Base-by-base conservation (phyloP, 2,329 filamentous ascomycete genomes). In the Fusarium subglutinans region DNA sequence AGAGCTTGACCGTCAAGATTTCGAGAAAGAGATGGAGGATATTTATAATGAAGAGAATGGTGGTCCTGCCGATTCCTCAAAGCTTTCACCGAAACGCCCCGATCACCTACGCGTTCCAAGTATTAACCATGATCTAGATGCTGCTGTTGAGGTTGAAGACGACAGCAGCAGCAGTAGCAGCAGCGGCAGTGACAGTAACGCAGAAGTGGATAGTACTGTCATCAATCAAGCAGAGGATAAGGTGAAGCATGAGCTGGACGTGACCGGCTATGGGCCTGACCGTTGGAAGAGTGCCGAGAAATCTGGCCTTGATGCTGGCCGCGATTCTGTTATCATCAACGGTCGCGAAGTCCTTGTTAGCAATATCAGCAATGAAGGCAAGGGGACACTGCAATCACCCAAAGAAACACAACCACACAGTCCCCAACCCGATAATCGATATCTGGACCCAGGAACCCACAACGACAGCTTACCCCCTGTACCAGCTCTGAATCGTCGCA, bases 211-310 rank as follows among this genome's bases (percentile, higher is more conserved):
- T n/a, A 33, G 59, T 24, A 57, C 44, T 26, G 50, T 65, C 37
- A 81, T 81, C 28, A 74, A 72, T 11, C 74, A 83, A 69, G 86
- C 92, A n/a, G 88, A 86, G 22, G 84, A 86, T 22, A 92, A 92
- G 76, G 77, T 85, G 10, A 86, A 88, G 38, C 93, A 95, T 79
- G 87, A 89, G 65, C 88, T 91, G 63, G 95, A 98, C 78, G 91
- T 98, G 28, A 91, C 91, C 60, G 95, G 96, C 1, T 90, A 91
- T 66, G 95, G 95, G 3, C 78, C 86, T 8, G 96, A 98, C 80
- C 90, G 91, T 62, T 93, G 95, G 90, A 91, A 90, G 70, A 85
- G 84, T 30, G 89, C 93, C 26, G 86, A 92, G 73, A 84, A 88
- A 69, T 86, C 87, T 40, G 92, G 91, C 6, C 78, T 89, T 30